Percentiles rank a stretch among this genome's conserved stretches.
Conservation (phyloP, 116 monocot species). For the Iris pallida region DNA sequence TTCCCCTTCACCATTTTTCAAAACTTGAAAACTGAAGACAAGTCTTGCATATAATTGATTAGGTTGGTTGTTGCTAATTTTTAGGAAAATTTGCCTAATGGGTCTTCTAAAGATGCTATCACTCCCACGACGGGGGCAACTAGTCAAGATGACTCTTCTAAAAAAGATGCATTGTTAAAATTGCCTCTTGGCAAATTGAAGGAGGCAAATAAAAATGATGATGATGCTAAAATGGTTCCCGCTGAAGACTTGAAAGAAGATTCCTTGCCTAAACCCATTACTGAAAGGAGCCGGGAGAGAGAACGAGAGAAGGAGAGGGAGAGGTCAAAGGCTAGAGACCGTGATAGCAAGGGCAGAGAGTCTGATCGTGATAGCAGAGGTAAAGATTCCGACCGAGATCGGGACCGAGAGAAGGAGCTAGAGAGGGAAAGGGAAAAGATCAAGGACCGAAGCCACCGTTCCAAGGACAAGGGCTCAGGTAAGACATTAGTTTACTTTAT, state of each 20-base stretch:
- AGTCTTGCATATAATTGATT: no score
- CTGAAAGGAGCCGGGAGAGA: constrained; percentile 46
- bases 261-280: constrained; percentile 15
- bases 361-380: constrained; percentile 45
- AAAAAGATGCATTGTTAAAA: constrained; percentile 44
- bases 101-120: constrained; percentile 23
- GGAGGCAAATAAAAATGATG: constrained; percentile 60
- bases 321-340: constrained; percentile 58
- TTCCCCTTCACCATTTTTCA: no score
- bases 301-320: constrained; percentile 62
- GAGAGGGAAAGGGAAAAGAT: constrained; percentile 46
- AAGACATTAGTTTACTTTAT: neutral
- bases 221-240: constrained; percentile 22
- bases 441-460: constrained; percentile 51
- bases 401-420: constrained; percentile 44
- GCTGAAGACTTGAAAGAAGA: constrained; percentile 51
- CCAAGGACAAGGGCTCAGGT: constrained; percentile 74
- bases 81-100: constrained; percentile 49
- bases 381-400: constrained; percentile 57
- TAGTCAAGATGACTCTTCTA: constrained; percentile 29
- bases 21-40: no score
- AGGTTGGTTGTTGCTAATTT: neutral
- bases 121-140: constrained; percentile 18
- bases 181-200: constrained; percentile 48
- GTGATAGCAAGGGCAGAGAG: constrained; percentile 40